Evolutionary conservation across 2,329 filamentous ascomycete genomes (phyloP).

Genomic region (Claviceps monticola): DNA sequence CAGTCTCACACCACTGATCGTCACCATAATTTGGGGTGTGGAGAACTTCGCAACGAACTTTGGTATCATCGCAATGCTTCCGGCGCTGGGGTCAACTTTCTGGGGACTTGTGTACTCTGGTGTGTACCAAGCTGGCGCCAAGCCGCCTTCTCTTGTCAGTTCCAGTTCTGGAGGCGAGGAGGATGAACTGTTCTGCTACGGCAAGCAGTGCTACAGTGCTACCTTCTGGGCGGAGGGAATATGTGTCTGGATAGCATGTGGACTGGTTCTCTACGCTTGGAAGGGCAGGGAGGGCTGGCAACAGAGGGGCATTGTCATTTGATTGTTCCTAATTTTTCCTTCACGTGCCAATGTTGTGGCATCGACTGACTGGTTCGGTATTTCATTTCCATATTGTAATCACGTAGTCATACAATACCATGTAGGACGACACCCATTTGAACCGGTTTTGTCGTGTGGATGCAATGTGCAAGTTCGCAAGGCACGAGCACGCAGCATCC

Average conservation of each 20-base stretch:
- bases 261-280: conserved; percentile 67
- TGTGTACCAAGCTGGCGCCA: conserved; percentile 59
- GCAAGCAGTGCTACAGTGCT: conserved; percentile 62
- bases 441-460: too few species aligned
- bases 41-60: conserved; percentile 99
- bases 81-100: conserved; percentile 72
- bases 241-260: conserved; percentile 66
- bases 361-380: neutral
- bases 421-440: too few species aligned
- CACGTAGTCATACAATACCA: too few species aligned
- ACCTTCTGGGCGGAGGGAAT: conserved; percentile 79
- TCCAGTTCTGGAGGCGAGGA: conserved; percentile 15
- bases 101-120: conserved; percentile 85
- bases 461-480: too few species aligned
- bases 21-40: conserved; percentile 95
- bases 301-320: conserved; percentile 55
- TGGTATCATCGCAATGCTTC: conserved; percentile 87
- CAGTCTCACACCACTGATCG: conserved; percentile 76
- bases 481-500: neutral
- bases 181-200: conserved; percentile 57
- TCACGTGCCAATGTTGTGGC: neutral
- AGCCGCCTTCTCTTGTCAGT: conserved; percentile 18
- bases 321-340: neutral
- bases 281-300: conserved; percentile 64
- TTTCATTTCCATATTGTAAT: neutral